phyloP scores from a whole-genome alignment of 768 basidiomycete species.

The Asterophora lycoperdoides region DNA sequence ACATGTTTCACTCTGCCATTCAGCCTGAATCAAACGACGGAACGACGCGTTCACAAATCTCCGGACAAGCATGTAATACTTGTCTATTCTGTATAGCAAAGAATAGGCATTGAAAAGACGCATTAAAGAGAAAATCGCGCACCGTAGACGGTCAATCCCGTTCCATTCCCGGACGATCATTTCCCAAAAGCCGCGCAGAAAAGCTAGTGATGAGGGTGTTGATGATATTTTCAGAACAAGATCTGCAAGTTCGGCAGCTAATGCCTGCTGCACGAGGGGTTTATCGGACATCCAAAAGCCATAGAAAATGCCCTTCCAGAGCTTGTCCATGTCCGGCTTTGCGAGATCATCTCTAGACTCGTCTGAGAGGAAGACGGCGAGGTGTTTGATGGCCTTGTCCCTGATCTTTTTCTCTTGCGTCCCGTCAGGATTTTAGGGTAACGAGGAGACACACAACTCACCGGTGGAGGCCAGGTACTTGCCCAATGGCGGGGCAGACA shows the following conservation, averaged over 20 bases:
- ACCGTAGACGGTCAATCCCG: conserved; percentile 89
- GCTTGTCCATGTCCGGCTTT: conserved; percentile 77
- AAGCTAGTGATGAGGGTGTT: conserved; percentile 57
- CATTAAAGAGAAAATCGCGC: conserved; percentile 18
- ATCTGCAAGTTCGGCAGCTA: conserved; percentile 83
- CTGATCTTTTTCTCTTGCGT: conserved; percentile 81
- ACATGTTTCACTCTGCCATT: conserved; percentile 60
- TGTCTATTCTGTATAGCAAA: conserved; percentile 75
- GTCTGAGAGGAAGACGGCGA: conserved; percentile 76
- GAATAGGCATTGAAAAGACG: conserved; percentile 5
- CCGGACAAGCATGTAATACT: conserved; percentile 93
- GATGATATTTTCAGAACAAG: conserved; percentile 67
- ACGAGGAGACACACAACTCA: conserved; percentile 26
- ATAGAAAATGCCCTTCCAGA: conserved; percentile 99
- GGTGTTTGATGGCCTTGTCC: conserved; percentile 83
- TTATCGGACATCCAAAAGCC: conserved; percentile 99
- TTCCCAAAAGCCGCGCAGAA: conserved; percentile 89
- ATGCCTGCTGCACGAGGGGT: conserved; percentile 89
- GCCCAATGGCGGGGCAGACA: conserved; percentile 61
- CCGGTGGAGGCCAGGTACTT: conserved; percentile 93
- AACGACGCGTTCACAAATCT: conserved; percentile 86
- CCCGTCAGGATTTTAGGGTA: conserved; percentile 17
- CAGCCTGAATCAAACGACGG: conserved; percentile 62
- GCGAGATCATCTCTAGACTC: conserved; percentile 55
- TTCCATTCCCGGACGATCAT: conserved; percentile 90